Conservation (phyloP, 352 stramenopile genomes). For the Plasmopara muralis region DNA sequence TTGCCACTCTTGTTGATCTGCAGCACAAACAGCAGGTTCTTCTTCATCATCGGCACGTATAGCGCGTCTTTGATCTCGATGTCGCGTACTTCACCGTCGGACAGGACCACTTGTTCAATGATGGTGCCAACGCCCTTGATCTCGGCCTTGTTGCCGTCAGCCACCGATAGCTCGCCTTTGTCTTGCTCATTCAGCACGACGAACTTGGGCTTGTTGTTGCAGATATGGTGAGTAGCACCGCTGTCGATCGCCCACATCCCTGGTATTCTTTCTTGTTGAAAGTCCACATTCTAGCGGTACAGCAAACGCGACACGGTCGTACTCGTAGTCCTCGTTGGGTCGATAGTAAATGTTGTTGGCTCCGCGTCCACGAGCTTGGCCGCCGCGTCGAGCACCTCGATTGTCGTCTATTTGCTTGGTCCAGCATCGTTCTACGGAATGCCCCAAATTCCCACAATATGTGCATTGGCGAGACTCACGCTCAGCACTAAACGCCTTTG, state of each 20-base stretch:
- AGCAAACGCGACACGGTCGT: too few species aligned
- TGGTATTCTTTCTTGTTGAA: background rate
- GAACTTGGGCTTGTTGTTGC: too few species aligned
- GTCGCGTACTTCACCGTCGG: background rate
- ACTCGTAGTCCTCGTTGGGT: background rate
- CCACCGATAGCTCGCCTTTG: too few species aligned
- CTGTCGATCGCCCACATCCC: background rate
- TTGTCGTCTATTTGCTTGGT: background rate
- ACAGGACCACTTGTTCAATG: background rate
- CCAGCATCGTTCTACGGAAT: background rate
- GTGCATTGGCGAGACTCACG: background rate
- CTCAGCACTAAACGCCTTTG: background rate
- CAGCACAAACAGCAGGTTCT: too few species aligned
- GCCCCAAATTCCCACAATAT: background rate
- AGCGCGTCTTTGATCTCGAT: background rate
- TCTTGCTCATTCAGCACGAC: too few species aligned
- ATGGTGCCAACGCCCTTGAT: background rate
- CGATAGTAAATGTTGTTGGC: too few species aligned
- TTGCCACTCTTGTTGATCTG: too few species aligned
- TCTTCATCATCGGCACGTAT: too few species aligned
- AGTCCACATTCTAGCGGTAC: background rate
- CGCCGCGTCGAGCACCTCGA: too few species aligned
- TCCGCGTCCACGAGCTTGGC: too few species aligned
- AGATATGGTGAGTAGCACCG: background rate
- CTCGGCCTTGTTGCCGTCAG: too few species aligned